Evolutionary conservation across 1,284 basidiomycete genomes (phyloP), one percentile per base, ranked within the genome.

Genomic region (Pseudozyma flocculosa): DNA sequence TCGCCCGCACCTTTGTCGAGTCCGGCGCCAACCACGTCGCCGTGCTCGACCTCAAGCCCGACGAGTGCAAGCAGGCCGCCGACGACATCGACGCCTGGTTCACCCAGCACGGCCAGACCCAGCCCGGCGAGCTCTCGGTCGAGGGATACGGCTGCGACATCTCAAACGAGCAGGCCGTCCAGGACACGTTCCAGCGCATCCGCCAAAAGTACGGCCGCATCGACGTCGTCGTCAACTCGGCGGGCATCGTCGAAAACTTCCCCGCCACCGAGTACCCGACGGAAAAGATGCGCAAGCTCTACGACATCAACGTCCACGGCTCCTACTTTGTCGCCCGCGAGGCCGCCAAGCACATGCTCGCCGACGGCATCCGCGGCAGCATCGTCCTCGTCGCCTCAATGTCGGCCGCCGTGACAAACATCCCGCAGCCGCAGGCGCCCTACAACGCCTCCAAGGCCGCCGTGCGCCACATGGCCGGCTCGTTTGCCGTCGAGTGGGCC

Each of bases 261-360:
- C 82, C 89, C 32, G 92, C 92, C 1, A 84, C 91, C 56, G 89
- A 92, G 84, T 92, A 78, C 50, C 70, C 72, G 14, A 69, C 70
- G 0, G 41, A 87, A 78, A 85, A 86, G 41, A 60, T 76, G 50
- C 62, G 65, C 53, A 75, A 74, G 75, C 82, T 97, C 48, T 88
- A 89, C 73, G 90, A 92, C 75, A 87, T 96, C 82, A 96, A 97
- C 78, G 88, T 97, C 49, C 90, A 94, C 77, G 92, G 92, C 46
- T 85, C 70, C 22, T 74, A 70, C 51, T 94, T 88, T 81, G 94
- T 92, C 29, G 93, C 94, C 3, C 86, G 92, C 24, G 92, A 96
- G 79, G 92, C 89, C 1, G 90, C 91, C 53, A 82, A 82, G 74
- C 77, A 79, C 65, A 84, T 84, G 83, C 74, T 80, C 21, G 69